Base-by-base conservation (phyloP, 164 flowering plant species). In the Dillenia turbinata region DNA sequence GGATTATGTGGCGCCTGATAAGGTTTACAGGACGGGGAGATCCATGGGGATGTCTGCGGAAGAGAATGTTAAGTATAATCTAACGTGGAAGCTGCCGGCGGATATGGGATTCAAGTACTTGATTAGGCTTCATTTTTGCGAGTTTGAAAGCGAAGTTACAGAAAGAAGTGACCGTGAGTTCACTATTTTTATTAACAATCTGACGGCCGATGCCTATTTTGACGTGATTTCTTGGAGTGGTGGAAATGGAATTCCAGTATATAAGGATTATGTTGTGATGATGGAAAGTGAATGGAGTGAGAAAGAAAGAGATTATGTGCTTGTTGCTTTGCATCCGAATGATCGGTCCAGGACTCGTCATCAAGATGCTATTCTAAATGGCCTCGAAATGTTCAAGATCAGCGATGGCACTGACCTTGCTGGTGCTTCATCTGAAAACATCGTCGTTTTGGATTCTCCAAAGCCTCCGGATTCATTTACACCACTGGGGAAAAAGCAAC, bases 81-180 rank as follows among this genome's bases (percentile, higher is more conserved):
- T 72, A 65, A 65, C 59, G 1, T 71, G 75, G 75, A 9, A 0
- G 10, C 54, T 71, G 12, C 67, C 60, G 1, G 67, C 67, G 0
- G 71, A 71, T 49, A 17, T 61, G 1, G 70, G 70, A 49, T 66
- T 66, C 56, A 3, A 10, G 2, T 71, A 66, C 52, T 56, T 67
- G 11, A 17, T 71, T 16, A 57, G 75, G 51, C 66, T 71, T 9
- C 67, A 71, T 56, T 72, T 72, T 40, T 72, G 71, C 48, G 68
- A 67, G 26, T 10, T 60, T 9, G 15, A 2, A 1, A 55, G n/a
- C 9, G 49, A 54, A 12, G 14, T 61, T 9, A 57, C 54, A 1
- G 8, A 49, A 6, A 9, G 1, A 24, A 47, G 9, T n/a, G 51
- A 71, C 4, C 9, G 65, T 15, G 40, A 26, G 2, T 71, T 71